Evolutionary conservation across 1,284 basidiomycete genomes (phyloP).

Genomic region (Moesziomyces antarcticus): DNA sequence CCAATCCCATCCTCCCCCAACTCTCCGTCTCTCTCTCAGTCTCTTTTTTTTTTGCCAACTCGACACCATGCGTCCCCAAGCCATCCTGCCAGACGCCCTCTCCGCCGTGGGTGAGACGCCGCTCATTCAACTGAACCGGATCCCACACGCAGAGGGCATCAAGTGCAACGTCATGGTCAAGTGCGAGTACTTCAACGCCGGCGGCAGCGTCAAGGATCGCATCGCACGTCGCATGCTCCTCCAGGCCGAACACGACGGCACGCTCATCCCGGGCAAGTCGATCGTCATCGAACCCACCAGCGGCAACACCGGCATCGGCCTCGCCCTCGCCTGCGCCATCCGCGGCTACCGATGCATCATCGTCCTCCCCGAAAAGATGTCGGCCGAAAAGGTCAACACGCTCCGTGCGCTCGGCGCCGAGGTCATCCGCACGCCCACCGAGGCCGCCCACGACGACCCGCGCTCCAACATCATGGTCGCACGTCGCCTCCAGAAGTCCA

Average conservation of each 20-base stretch:
- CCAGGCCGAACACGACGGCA: constrained; percentile 86
- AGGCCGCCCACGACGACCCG: constrained; percentile 84
- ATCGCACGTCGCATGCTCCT: constrained; percentile 90
- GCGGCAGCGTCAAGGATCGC: constrained; percentile 94
- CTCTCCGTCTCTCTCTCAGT: constrained; percentile 13
- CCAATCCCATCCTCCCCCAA: constrained; percentile 4
- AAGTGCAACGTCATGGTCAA: constrained; percentile 94
- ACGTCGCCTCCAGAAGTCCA: constrained; percentile 78
- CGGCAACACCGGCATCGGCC: constrained; percentile 85
- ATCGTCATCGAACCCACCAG: constrained; percentile 89
- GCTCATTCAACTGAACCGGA: constrained; percentile 83
- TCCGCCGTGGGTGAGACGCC: constrained; percentile 91
- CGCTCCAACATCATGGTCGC: constrained; percentile 92
- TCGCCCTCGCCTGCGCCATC: constrained; percentile 82
- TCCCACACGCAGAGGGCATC: constrained; percentile 79
- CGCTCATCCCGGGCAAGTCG: constrained; percentile 85
- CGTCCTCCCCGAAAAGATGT: constrained; percentile 94
- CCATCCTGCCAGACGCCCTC: constrained; percentile 72
- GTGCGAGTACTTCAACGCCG: constrained; percentile 88
- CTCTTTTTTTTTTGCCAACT: background rate
- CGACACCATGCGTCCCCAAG: constrained; percentile 44
- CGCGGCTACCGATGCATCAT: constrained; percentile 86
- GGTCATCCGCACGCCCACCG: constrained; percentile 92
- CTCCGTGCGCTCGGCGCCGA: constrained; percentile 91
- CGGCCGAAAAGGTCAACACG: constrained; percentile 91